Percentiles rank a stretch among this genome's conserved stretches.
Evolutionary conservation across 441 rosid genomes (phyloP).

Genomic region (Populus hybrid): DNA sequence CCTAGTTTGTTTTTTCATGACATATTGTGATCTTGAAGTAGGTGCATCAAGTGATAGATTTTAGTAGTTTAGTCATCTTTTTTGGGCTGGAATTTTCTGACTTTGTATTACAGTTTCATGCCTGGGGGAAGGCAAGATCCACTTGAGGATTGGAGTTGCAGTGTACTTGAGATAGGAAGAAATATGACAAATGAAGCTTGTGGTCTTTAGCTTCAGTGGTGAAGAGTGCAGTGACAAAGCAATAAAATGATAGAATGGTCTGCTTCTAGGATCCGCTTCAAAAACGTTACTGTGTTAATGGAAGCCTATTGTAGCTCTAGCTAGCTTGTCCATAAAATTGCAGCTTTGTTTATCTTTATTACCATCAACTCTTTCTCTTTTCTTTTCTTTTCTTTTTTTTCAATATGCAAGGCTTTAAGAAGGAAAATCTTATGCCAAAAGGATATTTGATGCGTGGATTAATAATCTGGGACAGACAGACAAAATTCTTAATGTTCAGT

Average conservation of each 20-base stretch:
- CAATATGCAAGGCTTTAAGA: background rate
- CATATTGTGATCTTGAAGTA: background rate
- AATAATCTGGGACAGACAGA: background rate
- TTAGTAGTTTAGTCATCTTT: background rate
- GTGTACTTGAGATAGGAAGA: background rate
- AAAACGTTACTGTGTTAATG: background rate
- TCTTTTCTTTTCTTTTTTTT: background rate
- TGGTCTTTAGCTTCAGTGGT: background rate
- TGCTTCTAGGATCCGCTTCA: background rate
- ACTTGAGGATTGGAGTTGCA: background rate
- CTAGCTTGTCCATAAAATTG: background rate
- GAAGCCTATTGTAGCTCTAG: background rate
- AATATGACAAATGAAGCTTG: background rate
- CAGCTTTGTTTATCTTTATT: background rate
- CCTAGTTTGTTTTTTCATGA: background rate
- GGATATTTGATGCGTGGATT: background rate
- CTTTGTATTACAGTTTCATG: background rate
- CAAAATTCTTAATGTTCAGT: background rate
- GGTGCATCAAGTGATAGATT: background rate
- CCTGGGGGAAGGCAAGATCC: background rate
- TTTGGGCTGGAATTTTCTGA: background rate
- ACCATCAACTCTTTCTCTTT: background rate
- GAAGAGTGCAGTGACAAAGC: background rate
- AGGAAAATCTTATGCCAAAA: background rate
- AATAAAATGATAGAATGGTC: background rate